Conservation (phyloP, 306 rosid species). For the Medicago arabica region DNA sequence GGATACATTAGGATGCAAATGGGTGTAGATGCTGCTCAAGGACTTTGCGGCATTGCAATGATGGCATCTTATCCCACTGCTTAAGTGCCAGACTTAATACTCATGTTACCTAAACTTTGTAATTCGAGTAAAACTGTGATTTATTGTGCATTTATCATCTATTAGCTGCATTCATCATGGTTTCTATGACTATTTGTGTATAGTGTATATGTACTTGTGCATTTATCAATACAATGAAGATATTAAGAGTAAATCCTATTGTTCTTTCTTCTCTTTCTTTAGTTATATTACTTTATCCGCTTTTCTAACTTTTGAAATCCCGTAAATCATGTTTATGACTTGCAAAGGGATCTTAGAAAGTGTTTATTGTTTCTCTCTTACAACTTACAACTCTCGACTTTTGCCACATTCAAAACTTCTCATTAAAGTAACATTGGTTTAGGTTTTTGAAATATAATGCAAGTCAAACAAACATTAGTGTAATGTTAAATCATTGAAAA, state of each 20-base stretch:
- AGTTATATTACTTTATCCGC: not conserved
- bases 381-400: too few relatives aligned
- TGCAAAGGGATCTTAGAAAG: not conserved
- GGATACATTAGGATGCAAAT: constrained; percentile 58
- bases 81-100: constrained; percentile 11
- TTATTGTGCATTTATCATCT: not conserved
- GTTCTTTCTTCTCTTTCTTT: not conserved
- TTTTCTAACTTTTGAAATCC: not conserved
- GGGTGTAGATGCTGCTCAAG: constrained; percentile 46
- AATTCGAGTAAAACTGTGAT: not conserved
- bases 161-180: not conserved
- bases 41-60: constrained; percentile 60
- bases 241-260: not conserved
- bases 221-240: constrained; percentile 7
- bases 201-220: not conserved
- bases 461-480: not conserved
- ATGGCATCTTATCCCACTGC: constrained; percentile 54
- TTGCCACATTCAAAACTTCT: too few relatives aligned
- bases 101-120: not conserved
- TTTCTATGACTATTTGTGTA: constrained; percentile 1
- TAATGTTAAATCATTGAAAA: too few relatives aligned
- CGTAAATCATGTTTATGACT: not conserved
- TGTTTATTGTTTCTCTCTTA: not conserved
- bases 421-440: not conserved
- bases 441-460: not conserved